These are phyloP conservation scores for Xerocomus nothofagi DNA, from an alignment of 1,284 basidiomycete genomes.

Conservation along the genomic window DNA sequence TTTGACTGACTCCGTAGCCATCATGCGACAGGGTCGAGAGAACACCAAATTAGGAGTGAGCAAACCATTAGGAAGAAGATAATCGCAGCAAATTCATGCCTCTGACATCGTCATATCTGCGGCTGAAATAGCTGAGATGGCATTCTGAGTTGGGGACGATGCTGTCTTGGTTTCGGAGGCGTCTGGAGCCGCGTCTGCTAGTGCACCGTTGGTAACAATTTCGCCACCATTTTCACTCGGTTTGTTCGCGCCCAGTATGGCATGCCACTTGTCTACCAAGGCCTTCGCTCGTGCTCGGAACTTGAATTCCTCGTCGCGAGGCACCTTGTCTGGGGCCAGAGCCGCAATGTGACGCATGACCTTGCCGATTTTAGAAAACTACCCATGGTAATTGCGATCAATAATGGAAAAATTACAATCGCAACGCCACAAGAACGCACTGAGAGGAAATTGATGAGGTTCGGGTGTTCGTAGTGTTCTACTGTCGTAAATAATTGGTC, in stretches of 20 bases:
- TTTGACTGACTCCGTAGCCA: constrained; percentile 16
- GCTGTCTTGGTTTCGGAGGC: constrained; percentile 23
- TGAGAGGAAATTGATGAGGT: constrained; percentile 80
- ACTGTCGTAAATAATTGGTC: constrained; percentile 81
- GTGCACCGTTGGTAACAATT: constrained; percentile 33
- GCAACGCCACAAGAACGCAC: constrained; percentile 44
- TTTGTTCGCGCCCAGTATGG: constrained; percentile 55
- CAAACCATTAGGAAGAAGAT: constrained; percentile 9
- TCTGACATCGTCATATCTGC: constrained; percentile 53
- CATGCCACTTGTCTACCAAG: constrained; percentile 75
- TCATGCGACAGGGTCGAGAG: constrained; percentile 8
- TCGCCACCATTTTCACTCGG: constrained; percentile 35
- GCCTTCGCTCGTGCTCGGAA: constrained; percentile 80
- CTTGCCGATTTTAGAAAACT: constrained; percentile 97
- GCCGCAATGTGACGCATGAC: constrained; percentile 94
- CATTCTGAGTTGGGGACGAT: constrained; percentile 29
- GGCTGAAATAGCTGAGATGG: constrained; percentile 28
- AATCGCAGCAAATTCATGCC: constrained; percentile 30
- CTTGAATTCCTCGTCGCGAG: constrained; percentile 82
- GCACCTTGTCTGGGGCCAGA: constrained; percentile 65
- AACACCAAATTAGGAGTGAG: constrained; percentile 22
- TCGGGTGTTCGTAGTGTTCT: constrained; percentile 82
- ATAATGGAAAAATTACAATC: constrained; percentile 19
- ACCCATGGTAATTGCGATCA: constrained; percentile 23
- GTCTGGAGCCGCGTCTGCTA: constrained; percentile 27